Conservation (phyloP, 768 basidiomycete genomes). For the Nidularia pulvinata region DNA sequence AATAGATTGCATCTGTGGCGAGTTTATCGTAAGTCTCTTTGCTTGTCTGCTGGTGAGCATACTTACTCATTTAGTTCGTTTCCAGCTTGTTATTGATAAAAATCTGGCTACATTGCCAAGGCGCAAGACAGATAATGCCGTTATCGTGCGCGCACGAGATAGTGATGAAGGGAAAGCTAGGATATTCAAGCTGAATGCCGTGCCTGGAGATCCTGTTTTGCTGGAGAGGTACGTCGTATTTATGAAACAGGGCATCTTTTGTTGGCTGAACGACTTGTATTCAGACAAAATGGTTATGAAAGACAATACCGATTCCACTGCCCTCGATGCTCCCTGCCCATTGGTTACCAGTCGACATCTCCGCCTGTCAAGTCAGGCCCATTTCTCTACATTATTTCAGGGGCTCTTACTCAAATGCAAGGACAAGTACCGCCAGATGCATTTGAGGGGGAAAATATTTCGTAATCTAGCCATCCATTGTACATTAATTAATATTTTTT, state of each 20-base stretch:
- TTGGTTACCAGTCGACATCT: slow-evolving; percentile 78
- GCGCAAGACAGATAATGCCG: slow-evolving; percentile 78
- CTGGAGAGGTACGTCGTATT: slow-evolving; percentile 66
- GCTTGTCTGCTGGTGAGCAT: not conserved
- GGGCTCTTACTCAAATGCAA: slow-evolving; percentile 86
- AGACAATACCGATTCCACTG: slow-evolving; percentile 73
- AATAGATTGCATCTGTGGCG: slow-evolving; percentile 85
- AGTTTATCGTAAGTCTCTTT: slow-evolving; percentile 69
- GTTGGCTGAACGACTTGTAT: slow-evolving; percentile 1
- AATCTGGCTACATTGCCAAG: slow-evolving; percentile 66
- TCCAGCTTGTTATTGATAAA: slow-evolving; percentile 82
- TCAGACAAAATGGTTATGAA: slow-evolving; percentile 69
- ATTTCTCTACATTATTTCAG: slow-evolving; percentile 79
- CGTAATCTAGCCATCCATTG: no score
- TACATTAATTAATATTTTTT: no score
- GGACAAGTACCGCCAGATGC: slow-evolving; percentile 86
- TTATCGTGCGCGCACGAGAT: slow-evolving; percentile 78
- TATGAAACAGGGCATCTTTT: slow-evolving; percentile 1
- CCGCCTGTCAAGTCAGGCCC: slow-evolving; percentile 78
- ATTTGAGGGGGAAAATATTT: slow-evolving; percentile 55
- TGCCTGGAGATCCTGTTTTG: slow-evolving; percentile 65
- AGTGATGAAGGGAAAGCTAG: slow-evolving; percentile 53
- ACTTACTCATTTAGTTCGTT: not conserved
- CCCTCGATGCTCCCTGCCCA: slow-evolving; percentile 63
- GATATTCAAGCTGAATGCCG: slow-evolving; percentile 88